Evolutionary conservation across 2,329 filamentous ascomycete species (phyloP), one percentile per base, ranked within the genome.

Genomic region (Nothophaeocryptopus gaeumannii): DNA sequence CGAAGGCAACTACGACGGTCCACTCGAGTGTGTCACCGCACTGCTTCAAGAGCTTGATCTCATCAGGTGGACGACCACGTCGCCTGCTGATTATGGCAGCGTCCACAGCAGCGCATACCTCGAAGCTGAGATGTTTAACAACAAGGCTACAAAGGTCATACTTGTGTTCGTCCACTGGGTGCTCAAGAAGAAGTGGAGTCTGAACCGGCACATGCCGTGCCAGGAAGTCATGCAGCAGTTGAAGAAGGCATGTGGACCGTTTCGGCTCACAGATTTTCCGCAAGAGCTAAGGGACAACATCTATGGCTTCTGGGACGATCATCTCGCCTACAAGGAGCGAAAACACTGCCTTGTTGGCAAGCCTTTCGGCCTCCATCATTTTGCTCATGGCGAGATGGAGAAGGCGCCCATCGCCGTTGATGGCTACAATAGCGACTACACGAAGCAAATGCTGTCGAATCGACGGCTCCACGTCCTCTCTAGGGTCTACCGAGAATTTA

Each of bases 201-300:
- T 42, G 2, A n/a, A n/a, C 14, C 39, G 11, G 12, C 13, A 12
- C 4, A 26, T 20, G 10, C 1, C 16, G 5, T 30, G 35, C 15
- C 5, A 30, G 5, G n/a, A 34, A n/a, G 11, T 48, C 4, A 12
- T 48, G 8, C 12, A 26, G 12, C 8, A 32, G 2, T n/a, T 49
- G n/a, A 15, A 38, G 13, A 29, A 11, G 29, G 20, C 37, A 5
- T 47, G 45, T 31, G 39, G 44, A 34, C 41, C 46, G 16, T 50
- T 53, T 13, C 36, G 42, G 5, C 34, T 53, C 5, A 15, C 50
- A 32, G 42, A 46, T 8, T 26, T 53, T 8, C 51, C 51, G 10
- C 2, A n/a, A 14, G 51, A 47, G 30, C 11, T 50, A 3, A 38
- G 41, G 10, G 51, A 43, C 10, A 10, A 26, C 15, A 32, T 54